Base-by-base conservation (phyloP, 176 grass and related monocot genomes). In the Avena eriantha region DNA sequence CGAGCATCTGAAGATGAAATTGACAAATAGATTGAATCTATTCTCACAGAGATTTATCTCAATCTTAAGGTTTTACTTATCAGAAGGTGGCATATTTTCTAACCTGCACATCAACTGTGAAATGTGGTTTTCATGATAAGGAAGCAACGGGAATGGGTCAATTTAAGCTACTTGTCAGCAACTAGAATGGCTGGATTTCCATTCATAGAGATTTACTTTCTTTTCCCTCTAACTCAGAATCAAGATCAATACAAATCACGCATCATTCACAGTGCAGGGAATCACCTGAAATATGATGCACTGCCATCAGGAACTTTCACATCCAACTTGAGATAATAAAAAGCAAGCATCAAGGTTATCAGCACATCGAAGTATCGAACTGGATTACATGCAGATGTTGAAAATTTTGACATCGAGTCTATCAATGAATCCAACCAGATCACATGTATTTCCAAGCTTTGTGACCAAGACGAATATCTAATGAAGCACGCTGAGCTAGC, bases 231-330 rank as follows among this genome's bases (percentile, higher is more conserved):
- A 45, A 17, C 11, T 14, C 15, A 31, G 33, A 84, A 67, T 36
- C 31, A 80, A 76, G 45, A 76, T 76, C 61, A 51, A 69, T 13
- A 34, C 55, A 81, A 24, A 45, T 78, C 35, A 19, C 8, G 22
- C 49, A n/a, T 29, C 46, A 19, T 41, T 72, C 1, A 21, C 10
- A 59, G 14, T 41, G n/a, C 50, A 73, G 3, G 22, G 16, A 10
- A 19, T 12, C 13, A 49, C 5, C 23, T 49, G 14, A 59, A 87
- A 34, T 29, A 81, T 17, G 29, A 50, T 36, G 19, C 41, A 73
- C n/a, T 4, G 58, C 17, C 54, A 35, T 21, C 17, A 83, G 60
- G 35, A 82, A 56, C 23, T 53, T 54, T 7, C 21, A 24, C 7
- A n/a, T 69, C 23, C 70, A 56, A 17, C 24, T 70, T 31, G 13